phyloP scores from a whole-genome alignment of 2,329 filamentous ascomycete species.

The Exophiala dermatitidis region DNA sequence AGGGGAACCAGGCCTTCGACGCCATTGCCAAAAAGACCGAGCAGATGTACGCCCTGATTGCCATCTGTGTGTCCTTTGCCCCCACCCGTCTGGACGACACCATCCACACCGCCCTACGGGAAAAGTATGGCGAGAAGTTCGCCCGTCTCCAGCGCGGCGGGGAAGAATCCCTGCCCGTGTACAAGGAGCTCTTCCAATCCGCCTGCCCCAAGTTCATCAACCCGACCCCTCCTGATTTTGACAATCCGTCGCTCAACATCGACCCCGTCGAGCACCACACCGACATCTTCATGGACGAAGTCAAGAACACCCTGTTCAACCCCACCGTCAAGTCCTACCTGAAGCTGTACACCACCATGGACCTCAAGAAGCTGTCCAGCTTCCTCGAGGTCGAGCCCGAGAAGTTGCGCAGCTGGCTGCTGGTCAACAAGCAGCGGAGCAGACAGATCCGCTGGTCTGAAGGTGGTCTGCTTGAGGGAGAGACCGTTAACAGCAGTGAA shows the following conservation, averaged over 20 bases:
- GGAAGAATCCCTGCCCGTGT: conserved; percentile 88
- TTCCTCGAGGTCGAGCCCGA: conserved; percentile 98
- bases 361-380: conserved; percentile 92
- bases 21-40: conserved; percentile 99
- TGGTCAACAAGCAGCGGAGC: conserved; percentile 98
- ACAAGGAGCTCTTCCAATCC: conserved; percentile 94
- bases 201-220: conserved; percentile 99
- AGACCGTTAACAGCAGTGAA: conserved; percentile 87
- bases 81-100: conserved; percentile 96
- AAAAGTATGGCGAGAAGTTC: conserved; percentile 99
- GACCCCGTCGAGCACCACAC: conserved; percentile 97
- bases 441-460: conserved; percentile 93
- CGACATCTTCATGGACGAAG: conserved; percentile 97
- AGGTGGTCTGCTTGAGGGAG: conserved; percentile 81
- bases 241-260: conserved; percentile 90
- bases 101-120: conserved; percentile 92
- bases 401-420: conserved; percentile 83
- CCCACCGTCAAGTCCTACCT: conserved; percentile 98
- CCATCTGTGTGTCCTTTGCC: conserved; percentile 97
- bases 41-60: conserved; percentile 98
- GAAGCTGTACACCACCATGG: conserved; percentile 99
- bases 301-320: conserved; percentile 96
- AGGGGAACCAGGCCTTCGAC: conserved; percentile 86
- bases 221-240: conserved; percentile 92
- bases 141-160: conserved; percentile 93